These are phyloP conservation scores for Passiflora organensis DNA, from an alignment of 345 rosid species.

Conservation along the genomic window DNA sequence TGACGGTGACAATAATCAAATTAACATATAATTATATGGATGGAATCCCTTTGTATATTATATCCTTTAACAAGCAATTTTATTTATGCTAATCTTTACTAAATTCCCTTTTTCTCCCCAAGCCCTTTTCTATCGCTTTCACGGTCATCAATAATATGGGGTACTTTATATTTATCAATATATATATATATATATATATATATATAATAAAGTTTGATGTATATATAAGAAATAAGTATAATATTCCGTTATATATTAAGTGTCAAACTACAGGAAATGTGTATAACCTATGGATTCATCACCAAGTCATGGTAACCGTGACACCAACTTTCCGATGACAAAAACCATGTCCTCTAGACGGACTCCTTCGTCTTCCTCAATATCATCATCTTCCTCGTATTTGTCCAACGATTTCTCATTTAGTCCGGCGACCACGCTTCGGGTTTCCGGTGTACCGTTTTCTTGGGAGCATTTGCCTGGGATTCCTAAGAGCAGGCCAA, in stretches of 20 bases:
- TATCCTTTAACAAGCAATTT: too few relatives aligned
- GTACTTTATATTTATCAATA: background rate
- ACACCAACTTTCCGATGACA: slow-evolving; percentile 11
- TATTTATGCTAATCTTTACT: too few relatives aligned
- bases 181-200: too few relatives aligned
- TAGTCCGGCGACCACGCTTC: slow-evolving; percentile 54
- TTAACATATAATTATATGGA: too few relatives aligned
- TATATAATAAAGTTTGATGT: too few relatives aligned
- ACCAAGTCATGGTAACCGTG: background rate
- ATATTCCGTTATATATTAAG: too few relatives aligned
- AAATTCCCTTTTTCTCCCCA: too few relatives aligned
- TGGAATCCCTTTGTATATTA: too few relatives aligned
- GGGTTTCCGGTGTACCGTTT: slow-evolving; percentile 72
- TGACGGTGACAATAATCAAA: too few relatives aligned
- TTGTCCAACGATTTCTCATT: slow-evolving; percentile 44
- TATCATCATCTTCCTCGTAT: slow-evolving; percentile 31
- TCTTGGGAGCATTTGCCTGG: slow-evolving; percentile 94
- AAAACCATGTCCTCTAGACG: slow-evolving; percentile 13
- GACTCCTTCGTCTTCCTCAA: slow-evolving; percentile 31
- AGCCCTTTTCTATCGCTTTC: background rate
- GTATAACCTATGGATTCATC: slow-evolving; percentile 20
- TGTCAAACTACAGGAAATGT: too few relatives aligned
- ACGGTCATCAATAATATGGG: background rate
- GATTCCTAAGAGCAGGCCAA: slow-evolving; percentile 55
- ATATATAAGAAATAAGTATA: too few relatives aligned